Evolutionary conservation across 2,329 filamentous ascomycete genomes (phyloP).

Genomic region (Pseudogymnoascus sp.): DNA sequence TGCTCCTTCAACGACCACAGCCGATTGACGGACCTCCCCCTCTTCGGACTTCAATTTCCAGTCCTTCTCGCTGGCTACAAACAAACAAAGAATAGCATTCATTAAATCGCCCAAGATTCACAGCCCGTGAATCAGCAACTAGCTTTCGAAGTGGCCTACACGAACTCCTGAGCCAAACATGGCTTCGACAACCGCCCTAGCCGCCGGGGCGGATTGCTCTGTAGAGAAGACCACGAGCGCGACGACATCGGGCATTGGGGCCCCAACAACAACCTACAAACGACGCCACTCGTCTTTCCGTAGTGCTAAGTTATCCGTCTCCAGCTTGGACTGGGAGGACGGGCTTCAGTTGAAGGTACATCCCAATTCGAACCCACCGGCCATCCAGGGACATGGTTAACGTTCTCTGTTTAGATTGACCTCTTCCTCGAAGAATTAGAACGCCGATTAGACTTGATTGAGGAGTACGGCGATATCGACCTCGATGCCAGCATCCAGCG

Average conservation of each 20-base stretch:
- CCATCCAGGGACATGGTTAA: slow-evolving; percentile 12
- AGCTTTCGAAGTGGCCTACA: background rate
- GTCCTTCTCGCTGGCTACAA: background rate
- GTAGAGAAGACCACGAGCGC: slow-evolving; percentile 19
- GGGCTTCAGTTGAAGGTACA: slow-evolving; percentile 47
- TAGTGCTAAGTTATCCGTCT: slow-evolving; percentile 47
- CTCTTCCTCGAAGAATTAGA: slow-evolving; percentile 80
- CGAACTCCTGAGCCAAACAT: background rate
- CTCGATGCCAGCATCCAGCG: slow-evolving; percentile 77
- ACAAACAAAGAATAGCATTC: background rate
- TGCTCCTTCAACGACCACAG: background rate
- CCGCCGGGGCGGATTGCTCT: slow-evolving; percentile 23
- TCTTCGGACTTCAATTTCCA: background rate
- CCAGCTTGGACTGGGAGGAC: slow-evolving; percentile 55
- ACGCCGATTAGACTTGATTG: slow-evolving; percentile 75
- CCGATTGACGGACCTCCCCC: slow-evolving; percentile 2
- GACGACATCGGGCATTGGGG: slow-evolving; percentile 18
- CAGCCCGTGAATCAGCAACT: background rate
- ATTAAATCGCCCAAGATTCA: background rate
- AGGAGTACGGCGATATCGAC: slow-evolving; percentile 75
- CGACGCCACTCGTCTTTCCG: slow-evolving; percentile 49
- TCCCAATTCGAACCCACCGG: background rate
- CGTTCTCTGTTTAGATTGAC: slow-evolving; percentile 48
- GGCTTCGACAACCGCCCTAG: background rate
- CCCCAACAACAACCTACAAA: slow-evolving; percentile 17